Evolutionary conservation across 2,329 filamentous ascomycete genomes (phyloP), one percentile per base, ranked within the genome.

Genomic region (Epichloe baconii): DNA sequence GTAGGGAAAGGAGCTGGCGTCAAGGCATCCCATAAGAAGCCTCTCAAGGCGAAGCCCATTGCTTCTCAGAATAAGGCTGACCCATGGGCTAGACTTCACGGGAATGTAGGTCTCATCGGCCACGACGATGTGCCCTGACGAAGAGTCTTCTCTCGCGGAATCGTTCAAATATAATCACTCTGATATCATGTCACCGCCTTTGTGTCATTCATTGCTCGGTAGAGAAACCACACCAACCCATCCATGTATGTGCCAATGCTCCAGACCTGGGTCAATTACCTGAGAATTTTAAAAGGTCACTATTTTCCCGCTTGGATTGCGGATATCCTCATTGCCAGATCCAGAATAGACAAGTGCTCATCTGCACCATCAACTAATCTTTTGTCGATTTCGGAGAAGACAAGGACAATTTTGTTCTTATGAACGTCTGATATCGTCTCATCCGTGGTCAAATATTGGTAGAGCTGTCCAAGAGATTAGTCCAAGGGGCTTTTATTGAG

Each of bases 341-440:
- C 91, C 35, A 98, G 71, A 53, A 97, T 85, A 1, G 87, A 88
- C 23, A 98, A 72, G 65, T 98, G 91, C 70, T 98, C 93, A 63
- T 98, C 93, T 2, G 90, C 86, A 8, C 93, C 93, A 66, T 99
- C 94, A 5, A 95, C 85, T 45, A 98, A 70, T 57, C 93, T 79
- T 75, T 97, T 97, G 64, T 99, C 93, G 31, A 91, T 77, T 66
- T 97, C 90, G 0, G 90, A 96, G 64, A 98, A 98, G 3, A 91
- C 75, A 55, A 87, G 75, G 46, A 91, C 84, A 53, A 98, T 91
- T 65, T 84, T 84, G 64, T 91, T 94, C 71, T 98, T 98, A 63
- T 95, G 86, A 12, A 80, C 69, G 62, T 96, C 88, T 0, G 82
- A 80, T 23, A 96, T 83, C 7, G 82, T 77, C 66, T 97, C 93